Percentiles rank a stretch among this genome's conserved stretches.
phyloP scores from a whole-genome alignment of 2,329 filamentous ascomycete genomes.

The Phyllosticta capitalensis region DNA sequence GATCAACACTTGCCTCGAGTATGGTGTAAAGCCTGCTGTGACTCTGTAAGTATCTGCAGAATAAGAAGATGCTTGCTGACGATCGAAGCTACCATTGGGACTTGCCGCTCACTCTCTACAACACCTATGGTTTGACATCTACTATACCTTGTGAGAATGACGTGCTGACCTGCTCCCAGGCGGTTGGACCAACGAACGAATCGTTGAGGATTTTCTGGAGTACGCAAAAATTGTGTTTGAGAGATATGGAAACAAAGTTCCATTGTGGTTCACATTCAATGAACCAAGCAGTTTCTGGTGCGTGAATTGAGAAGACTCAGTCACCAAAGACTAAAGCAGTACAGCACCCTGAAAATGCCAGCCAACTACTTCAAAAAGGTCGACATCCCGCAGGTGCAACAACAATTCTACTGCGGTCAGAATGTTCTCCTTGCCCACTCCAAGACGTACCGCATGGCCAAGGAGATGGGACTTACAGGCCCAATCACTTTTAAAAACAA shows the following conservation, averaged over 20 bases:
- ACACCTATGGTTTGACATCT: constrained; percentile 23
- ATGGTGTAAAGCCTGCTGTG: constrained; percentile 36
- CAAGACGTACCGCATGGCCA: constrained; percentile 32
- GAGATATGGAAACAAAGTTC: constrained; percentile 30
- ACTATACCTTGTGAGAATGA: neutral
- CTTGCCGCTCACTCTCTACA: constrained; percentile 24
- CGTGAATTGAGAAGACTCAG: neutral
- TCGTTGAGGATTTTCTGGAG: constrained; percentile 29
- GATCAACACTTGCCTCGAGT: constrained; percentile 34
- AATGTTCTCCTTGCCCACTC: constrained; percentile 29
- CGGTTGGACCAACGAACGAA: constrained; percentile 24
- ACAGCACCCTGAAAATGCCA: constrained; percentile 5
- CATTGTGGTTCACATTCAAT: constrained; percentile 34
- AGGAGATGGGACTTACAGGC: constrained; percentile 31
- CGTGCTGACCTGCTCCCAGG: constrained; percentile 10
- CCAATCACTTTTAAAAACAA: constrained; percentile 30
- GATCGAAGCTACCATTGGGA: constrained; percentile 1
- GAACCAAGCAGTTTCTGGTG: constrained; percentile 29
- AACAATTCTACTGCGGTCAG: constrained; percentile 28
- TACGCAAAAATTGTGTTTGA: constrained; percentile 32
- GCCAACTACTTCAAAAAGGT: constrained; percentile 27
- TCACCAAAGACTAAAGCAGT: neutral
- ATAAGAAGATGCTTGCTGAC: neutral
- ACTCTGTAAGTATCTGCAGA: constrained; percentile 26
- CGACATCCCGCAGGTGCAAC: constrained; percentile 24